Conservation (phyloP, 78 protist genomes). For the Chrysochromulina tobinii region DNA sequence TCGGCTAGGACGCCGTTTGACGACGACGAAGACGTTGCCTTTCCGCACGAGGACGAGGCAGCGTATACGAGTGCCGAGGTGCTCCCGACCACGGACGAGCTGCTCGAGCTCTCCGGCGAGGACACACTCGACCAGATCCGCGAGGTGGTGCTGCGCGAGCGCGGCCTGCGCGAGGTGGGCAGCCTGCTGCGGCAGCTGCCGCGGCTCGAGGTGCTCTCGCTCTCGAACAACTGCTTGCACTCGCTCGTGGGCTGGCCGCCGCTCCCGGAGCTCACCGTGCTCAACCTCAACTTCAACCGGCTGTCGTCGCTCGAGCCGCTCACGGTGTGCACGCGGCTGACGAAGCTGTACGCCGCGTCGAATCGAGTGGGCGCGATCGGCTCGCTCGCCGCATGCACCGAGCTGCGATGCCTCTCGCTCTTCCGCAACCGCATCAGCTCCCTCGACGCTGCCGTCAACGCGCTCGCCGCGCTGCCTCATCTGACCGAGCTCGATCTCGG, state of each 20-base stretch:
- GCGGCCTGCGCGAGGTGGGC: neutral
- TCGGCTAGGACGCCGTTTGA: no score
- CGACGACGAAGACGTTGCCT: no score
- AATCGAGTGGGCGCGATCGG: neutral
- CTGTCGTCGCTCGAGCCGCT: neutral
- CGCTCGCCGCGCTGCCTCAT: neutral
- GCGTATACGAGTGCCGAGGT: no score
- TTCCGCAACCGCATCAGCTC: neutral
- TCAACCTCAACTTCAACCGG: constrained; percentile 12
- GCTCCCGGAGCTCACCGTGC: neutral
- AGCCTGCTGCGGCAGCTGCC: neutral
- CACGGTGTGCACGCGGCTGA: neutral
- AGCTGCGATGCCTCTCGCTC: neutral
- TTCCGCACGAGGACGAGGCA: no score
- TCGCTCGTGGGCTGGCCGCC: neutral
- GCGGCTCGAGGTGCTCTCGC: constrained; percentile 15
- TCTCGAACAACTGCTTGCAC: neutral
- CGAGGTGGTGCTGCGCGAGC: neutral
- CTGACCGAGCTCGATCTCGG: neutral
- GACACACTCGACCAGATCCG: neutral
- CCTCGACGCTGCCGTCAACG: neutral
- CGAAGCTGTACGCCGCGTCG: neutral
- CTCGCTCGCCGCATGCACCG: neutral
- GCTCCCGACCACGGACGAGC: neutral
- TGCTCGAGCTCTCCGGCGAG: neutral